Evolutionary conservation across 257 asterid genomes (phyloP).

Genomic region (Voacanga thouarsii): DNA sequence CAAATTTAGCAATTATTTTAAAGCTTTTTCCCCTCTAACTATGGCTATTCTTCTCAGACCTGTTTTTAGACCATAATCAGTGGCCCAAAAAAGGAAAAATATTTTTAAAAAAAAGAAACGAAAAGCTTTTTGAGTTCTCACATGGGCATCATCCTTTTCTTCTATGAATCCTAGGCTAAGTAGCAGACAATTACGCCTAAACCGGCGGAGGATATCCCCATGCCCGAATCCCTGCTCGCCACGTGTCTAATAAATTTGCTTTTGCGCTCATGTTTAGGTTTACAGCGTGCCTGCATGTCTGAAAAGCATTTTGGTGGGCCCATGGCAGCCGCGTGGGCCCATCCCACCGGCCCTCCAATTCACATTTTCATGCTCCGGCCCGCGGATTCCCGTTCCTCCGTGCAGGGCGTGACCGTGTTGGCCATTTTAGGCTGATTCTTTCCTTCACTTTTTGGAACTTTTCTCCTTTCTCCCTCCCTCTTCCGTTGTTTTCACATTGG

Average conservation of each 20-base stretch:
- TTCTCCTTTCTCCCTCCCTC: too few relatives aligned
- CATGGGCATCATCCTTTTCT: background rate
- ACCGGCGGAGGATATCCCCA: conserved; percentile 19
- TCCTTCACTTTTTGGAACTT: too few relatives aligned
- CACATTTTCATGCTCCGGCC: too few relatives aligned
- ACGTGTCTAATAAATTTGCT: background rate
- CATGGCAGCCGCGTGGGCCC: background rate
- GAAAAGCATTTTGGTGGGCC: conserved; percentile 5
- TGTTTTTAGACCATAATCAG: background rate
- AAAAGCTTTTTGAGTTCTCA: background rate
- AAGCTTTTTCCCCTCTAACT: too few relatives aligned
- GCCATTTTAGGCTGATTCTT: too few relatives aligned
- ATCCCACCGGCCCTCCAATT: too few relatives aligned
- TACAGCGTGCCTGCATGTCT: conserved; percentile 15
- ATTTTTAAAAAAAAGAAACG: too few relatives aligned
- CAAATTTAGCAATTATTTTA: background rate
- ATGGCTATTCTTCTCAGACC: background rate
- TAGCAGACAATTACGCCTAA: conserved; percentile 18
- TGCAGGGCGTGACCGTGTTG: too few relatives aligned
- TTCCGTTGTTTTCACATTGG: too few relatives aligned
- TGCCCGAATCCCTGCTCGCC: background rate
- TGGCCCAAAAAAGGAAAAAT: background rate
- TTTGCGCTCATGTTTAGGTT: background rate
- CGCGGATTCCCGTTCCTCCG: too few relatives aligned
- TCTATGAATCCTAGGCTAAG: background rate